Conservation (phyloP, 352 stramenopile genomes). For the Phytophthora tubulina region DNA sequence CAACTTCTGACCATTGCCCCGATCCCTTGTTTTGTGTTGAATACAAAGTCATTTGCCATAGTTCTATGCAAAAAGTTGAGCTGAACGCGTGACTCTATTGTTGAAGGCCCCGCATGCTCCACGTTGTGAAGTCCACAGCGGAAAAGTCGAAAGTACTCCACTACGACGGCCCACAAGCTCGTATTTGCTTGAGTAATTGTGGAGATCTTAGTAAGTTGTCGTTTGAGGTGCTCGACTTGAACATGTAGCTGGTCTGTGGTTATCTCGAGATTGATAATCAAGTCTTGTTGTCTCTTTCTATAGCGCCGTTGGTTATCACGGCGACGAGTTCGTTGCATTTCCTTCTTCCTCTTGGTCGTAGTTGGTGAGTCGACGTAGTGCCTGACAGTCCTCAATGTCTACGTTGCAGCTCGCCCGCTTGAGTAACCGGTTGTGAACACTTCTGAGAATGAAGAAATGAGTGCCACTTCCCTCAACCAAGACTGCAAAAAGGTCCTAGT, state of each 20-base stretch:
- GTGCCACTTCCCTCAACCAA: not conserved
- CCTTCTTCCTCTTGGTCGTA: not conserved
- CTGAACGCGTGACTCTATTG: not conserved
- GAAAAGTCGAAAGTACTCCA: not conserved
- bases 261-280: not conserved
- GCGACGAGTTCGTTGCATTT: not conserved
- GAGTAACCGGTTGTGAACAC: too few relatives aligned
- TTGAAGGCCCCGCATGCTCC: not conserved
- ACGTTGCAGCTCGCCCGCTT: too few relatives aligned
- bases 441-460: not conserved
- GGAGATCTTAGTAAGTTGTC: not conserved
- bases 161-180: not conserved
- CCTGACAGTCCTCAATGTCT: too few relatives aligned
- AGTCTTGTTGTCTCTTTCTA: not conserved
- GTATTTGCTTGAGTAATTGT: not conserved
- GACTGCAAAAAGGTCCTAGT: not conserved
- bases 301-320: not conserved
- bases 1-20: not conserved
- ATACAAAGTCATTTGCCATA: not conserved
- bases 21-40: not conserved
- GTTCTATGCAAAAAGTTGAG: not conserved
- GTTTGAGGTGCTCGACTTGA: not conserved
- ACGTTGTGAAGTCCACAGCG: not conserved
- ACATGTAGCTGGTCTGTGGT: not conserved
- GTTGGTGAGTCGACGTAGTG: not conserved